Evolutionary conservation across 768 basidiomycete genomes (phyloP).

Genomic region (Trametes punicea): DNA sequence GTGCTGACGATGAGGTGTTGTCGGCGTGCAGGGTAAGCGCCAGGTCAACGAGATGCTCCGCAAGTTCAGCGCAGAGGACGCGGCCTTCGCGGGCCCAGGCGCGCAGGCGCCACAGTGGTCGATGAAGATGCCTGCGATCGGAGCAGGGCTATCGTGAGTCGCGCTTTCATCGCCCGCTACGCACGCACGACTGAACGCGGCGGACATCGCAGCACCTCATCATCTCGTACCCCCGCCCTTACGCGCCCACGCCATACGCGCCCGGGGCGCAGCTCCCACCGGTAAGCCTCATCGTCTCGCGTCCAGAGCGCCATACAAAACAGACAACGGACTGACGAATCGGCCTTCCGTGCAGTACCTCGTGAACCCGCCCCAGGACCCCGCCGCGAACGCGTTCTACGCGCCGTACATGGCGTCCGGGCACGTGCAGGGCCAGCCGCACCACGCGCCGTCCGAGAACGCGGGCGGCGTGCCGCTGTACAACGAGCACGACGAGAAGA

Average conservation of each 20-base stretch:
- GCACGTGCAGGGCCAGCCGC: conserved; percentile 26
- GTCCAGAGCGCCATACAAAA: too few species aligned
- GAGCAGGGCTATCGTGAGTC: conserved; percentile 35
- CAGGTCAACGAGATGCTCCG: conserved; percentile 37
- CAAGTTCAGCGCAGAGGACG: conserved; percentile 42
- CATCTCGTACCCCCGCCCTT: conserved; percentile 36
- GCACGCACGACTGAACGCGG: not conserved
- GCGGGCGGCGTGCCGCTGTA: conserved; percentile 43
- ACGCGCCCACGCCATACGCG: conserved; percentile 37
- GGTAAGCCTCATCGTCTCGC: conserved; percentile 28
- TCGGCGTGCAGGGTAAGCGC: conserved; percentile 37
- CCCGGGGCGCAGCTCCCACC: conserved; percentile 43
- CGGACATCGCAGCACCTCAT: conserved; percentile 33
- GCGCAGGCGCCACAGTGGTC: conserved; percentile 38
- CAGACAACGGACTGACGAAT: not conserved
- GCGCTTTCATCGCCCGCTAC: not conserved
- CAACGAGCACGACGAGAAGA: conserved; percentile 35
- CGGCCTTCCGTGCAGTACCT: conserved; percentile 34
- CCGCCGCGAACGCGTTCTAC: conserved; percentile 27
- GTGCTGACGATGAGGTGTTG: not conserved
- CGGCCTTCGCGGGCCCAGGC: conserved; percentile 25
- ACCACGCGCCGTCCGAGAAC: conserved; percentile 24
- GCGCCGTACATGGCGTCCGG: conserved; percentile 28
- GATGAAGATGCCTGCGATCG: conserved; percentile 39
- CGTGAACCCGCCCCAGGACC: conserved; percentile 38